Conservation (phyloP, 306 rosid species). For the peach (Prunus persica) region Prunus_persica_NCBIv2 NC_034012.1:10800501-10801000, state of each 20-base stretch:
- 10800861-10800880: neutral
- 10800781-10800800: neutral
- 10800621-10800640: constrained; percentile 38
- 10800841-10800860: neutral
- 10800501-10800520: constrained; percentile 51
- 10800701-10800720: constrained; percentile 25
- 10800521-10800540: constrained; percentile 47
- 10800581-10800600: constrained; percentile 38
- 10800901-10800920: too few relatives aligned
- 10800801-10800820: constrained; percentile 9
- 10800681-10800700: constrained; percentile 38
- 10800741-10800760: constrained; percentile 23
- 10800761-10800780: neutral
- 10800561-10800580: constrained; percentile 25
- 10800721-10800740: constrained; percentile 33
- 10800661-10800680: constrained; percentile 48
- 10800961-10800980: too few relatives aligned
- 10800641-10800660: constrained; percentile 37
- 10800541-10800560: neutral
- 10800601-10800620: constrained; percentile 54
- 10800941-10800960: too few relatives aligned
- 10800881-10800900: too few relatives aligned
- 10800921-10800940: too few relatives aligned
- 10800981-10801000: too few relatives aligned
- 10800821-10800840: neutral